Percentiles rank a stretch among this genome's conserved stretches.
Conservation (phyloP, 352 stramenopile genomes). For the Globisporangium cylindrosporum region DNA sequence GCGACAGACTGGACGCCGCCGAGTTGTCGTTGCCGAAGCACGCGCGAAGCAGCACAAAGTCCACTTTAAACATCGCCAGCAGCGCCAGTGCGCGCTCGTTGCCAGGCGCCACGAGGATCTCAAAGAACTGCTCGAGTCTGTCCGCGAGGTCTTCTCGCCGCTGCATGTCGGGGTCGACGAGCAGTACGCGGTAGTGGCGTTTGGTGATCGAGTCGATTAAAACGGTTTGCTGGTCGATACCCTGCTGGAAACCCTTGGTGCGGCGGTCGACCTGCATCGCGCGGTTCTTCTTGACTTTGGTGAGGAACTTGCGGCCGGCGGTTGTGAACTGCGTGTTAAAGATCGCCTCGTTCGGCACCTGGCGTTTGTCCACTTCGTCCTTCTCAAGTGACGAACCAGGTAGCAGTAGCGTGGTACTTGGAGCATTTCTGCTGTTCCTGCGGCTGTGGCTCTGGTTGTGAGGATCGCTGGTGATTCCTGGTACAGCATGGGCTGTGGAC, state of each 20-base stretch:
- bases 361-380: not conserved
- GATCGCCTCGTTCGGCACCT: constrained; percentile 60
- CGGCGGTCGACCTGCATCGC: constrained; percentile 70
- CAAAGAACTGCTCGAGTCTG: constrained; percentile 57
- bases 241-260: constrained; percentile 58
- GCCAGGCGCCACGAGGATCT: constrained; percentile 60
- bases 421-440: constrained; percentile 1
- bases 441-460: not conserved
- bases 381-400: not conserved
- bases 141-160: constrained; percentile 64
- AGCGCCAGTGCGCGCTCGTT: constrained; percentile 63
- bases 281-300: constrained; percentile 75
- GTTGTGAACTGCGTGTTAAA: constrained; percentile 82
- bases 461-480: not conserved
- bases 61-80: constrained; percentile 59
- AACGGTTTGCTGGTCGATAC: constrained; percentile 41
- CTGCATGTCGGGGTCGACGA: constrained; percentile 62
- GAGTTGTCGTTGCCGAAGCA: constrained; percentile 59
- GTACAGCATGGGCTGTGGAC: not conserved
- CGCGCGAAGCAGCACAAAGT: constrained; percentile 55
- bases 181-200: constrained; percentile 61
- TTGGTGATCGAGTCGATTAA: constrained; percentile 52
- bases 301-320: constrained; percentile 57
- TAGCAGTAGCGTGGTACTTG: not conserved
- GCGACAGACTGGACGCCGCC: constrained; percentile 38